Evolutionary conservation across 2,329 filamentous ascomycete species (phyloP).

Genomic region (Escovopsis sp.): DNA sequence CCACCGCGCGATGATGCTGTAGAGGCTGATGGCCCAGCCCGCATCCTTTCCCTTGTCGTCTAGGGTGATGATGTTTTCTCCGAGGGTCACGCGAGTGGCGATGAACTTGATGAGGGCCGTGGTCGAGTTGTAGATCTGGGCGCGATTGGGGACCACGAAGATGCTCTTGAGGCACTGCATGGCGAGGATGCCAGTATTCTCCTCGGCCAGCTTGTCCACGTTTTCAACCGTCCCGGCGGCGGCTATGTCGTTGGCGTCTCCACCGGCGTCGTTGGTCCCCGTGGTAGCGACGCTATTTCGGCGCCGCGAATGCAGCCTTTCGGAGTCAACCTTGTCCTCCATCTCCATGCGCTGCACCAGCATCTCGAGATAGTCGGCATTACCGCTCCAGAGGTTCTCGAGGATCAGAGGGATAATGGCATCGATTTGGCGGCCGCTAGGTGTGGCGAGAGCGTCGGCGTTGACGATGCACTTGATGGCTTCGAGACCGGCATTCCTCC

Average conservation of each 20-base stretch:
- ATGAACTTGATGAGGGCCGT: conserved; percentile 62
- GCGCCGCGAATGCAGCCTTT: conserved; percentile 41
- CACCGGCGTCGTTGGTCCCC: conserved; percentile 44
- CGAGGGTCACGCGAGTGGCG: conserved; percentile 37
- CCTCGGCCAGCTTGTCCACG: conserved; percentile 76
- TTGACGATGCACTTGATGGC: conserved; percentile 70
- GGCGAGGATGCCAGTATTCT: conserved; percentile 73
- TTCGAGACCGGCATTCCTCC: conserved; percentile 57
- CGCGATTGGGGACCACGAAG: conserved; percentile 65
- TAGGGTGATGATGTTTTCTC: conserved; percentile 36
- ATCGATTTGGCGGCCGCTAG: conserved; percentile 60
- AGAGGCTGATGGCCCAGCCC: conserved; percentile 71
- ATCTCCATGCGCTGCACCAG: conserved; percentile 52
- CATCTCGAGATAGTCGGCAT: conserved; percentile 51
- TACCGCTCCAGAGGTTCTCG: conserved; percentile 68
- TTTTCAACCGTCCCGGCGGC: conserved; percentile 72
- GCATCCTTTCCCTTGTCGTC: conserved; percentile 22
- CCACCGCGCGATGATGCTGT: conserved; percentile 69
- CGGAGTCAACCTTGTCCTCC: conserved; percentile 53
- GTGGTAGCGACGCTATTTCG: conserved; percentile 70
- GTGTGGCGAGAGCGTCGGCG: conserved; percentile 62
- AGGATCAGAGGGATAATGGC: conserved; percentile 73
- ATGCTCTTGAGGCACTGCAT: conserved; percentile 77
- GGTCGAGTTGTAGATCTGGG: conserved; percentile 68
- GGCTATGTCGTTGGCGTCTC: conserved; percentile 51